Evolutionary conservation across 345 rosid species (phyloP).

Genomic region (Durio zibethinus): DNA sequence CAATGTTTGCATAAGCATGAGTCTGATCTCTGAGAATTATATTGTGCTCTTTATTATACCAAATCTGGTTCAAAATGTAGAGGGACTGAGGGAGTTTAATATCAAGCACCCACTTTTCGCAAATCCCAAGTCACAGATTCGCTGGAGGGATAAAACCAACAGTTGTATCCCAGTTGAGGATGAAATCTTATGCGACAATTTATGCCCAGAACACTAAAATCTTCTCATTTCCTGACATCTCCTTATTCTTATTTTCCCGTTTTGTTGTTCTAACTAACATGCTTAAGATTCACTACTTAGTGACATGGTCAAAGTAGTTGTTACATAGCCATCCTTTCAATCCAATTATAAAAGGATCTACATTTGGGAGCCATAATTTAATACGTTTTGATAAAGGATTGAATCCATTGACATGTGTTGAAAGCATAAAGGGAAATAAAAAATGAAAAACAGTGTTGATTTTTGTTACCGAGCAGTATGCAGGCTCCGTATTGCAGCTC

Average conservation of each 20-base stretch:
- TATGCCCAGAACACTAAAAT: not conserved
- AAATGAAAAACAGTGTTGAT: not conserved
- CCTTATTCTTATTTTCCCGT: too few relatives aligned
- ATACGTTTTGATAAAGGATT: not conserved
- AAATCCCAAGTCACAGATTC: not conserved
- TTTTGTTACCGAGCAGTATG: conserved; percentile 58
- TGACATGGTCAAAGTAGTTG: not conserved
- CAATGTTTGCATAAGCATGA: not conserved
- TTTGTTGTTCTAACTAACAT: not conserved
- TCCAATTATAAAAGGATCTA: not conserved
- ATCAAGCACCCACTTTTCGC: not conserved
- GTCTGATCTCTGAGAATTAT: too few relatives aligned
- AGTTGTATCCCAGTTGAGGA: not conserved
- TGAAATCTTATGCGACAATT: not conserved
- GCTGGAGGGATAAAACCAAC: not conserved
- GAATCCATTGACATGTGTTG: not conserved
- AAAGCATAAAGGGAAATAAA: not conserved
- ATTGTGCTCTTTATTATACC: not conserved
- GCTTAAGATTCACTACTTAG: not conserved
- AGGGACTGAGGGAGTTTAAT: not conserved
- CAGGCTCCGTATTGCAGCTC: conserved; percentile 74
- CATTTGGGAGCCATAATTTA: not conserved
- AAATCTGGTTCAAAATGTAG: not conserved
- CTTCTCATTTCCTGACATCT: not conserved
- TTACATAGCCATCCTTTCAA: not conserved